phyloP scores from a whole-genome alignment of 805 yeast species.

The Priceomyces medius region DNA sequence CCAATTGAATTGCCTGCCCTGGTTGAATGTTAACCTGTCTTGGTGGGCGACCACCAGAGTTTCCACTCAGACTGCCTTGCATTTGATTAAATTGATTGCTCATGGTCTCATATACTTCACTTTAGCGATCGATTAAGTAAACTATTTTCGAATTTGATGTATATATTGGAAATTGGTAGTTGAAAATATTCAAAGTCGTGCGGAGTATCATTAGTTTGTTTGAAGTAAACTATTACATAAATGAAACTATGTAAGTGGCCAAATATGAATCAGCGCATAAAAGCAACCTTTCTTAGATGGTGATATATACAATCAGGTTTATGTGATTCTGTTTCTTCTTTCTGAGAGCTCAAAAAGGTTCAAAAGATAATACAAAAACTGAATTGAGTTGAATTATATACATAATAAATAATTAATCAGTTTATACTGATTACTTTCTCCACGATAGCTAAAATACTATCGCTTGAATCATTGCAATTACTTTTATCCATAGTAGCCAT shows the following conservation, averaged over 20 bases:
- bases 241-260: too few relatives aligned
- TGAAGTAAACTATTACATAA: too few relatives aligned
- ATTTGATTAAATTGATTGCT: constrained; percentile 7
- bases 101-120: neutral
- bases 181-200: constrained; percentile 1
- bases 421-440: constrained; percentile 11
- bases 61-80: neutral
- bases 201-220: neutral
- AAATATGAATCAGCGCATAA: too few relatives aligned
- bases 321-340: too few relatives aligned
- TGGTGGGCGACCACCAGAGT: constrained; percentile 7
- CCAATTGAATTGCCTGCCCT: constrained; percentile 55
- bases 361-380: too few relatives aligned
- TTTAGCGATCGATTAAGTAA: constrained; percentile 2
- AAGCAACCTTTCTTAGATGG: too few relatives aligned
- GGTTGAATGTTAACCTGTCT: constrained; percentile 40
- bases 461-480: constrained; percentile 13
- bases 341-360: too few relatives aligned
- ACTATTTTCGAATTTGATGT: neutral
- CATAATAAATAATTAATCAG: neutral
- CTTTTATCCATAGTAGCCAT: constrained; percentile 1
- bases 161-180: neutral
- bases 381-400: too few relatives aligned
- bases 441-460: constrained; percentile 18
- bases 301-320: too few relatives aligned